Conservation (phyloP, 176 grass and related monocot species). For the Aegilops tauschii region DNA sequence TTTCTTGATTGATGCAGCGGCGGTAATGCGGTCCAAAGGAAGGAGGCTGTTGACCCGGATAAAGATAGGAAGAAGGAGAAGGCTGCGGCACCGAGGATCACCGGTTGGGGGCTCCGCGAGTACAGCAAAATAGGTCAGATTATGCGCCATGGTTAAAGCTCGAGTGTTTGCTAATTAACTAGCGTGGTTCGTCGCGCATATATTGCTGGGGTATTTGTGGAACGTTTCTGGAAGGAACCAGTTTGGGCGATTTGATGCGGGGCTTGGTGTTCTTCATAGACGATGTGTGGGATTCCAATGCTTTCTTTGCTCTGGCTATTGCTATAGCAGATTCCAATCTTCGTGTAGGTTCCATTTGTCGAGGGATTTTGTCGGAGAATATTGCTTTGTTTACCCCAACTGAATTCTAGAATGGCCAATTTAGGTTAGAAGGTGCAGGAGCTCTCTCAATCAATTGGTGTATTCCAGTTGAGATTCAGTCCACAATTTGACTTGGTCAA, state of each 20-base stretch:
- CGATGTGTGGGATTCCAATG: not conserved
- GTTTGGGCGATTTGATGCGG: not conserved
- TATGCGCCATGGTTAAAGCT: not conserved
- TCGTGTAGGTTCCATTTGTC: not conserved
- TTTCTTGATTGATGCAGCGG: constrained; percentile 28
- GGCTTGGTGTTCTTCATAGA: not conserved
- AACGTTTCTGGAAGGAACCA: not conserved
- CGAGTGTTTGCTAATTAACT: not conserved
- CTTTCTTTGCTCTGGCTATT: not conserved
- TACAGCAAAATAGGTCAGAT: constrained; percentile 90
- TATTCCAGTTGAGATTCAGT: too few relatives aligned
- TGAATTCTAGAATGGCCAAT: not conserved
- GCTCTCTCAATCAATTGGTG: too few relatives aligned
- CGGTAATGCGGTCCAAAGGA: constrained; percentile 35
- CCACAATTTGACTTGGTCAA: too few relatives aligned
- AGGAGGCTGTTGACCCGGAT: constrained; percentile 35
- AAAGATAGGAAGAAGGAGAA: constrained; percentile 71
- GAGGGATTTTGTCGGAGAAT: not conserved
- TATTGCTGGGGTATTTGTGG: not conserved
- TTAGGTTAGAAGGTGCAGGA: not conserved
- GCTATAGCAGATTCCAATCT: not conserved
- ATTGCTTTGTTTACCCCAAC: not conserved
- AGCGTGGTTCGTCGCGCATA: not conserved
- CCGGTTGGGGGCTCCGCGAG: constrained; percentile 84
- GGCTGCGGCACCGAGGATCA: constrained; percentile 42